Conservation (phyloP, 805 yeast species). For the Metschnikowia vanudenii region DNA sequence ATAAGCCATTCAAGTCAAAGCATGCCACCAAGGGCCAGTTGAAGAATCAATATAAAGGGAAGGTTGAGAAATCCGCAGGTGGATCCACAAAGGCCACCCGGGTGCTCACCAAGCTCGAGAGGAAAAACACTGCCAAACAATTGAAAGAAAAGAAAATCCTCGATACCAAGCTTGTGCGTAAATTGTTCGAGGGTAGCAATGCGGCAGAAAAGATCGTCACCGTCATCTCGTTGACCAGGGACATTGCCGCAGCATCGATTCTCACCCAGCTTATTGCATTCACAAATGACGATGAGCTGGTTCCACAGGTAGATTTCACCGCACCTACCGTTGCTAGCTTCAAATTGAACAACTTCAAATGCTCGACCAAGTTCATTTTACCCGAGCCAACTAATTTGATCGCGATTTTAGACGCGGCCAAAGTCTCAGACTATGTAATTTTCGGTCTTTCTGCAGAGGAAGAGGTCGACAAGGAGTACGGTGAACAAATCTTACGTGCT, state of each 20-base stretch:
- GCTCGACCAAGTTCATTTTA: constrained; percentile 68
- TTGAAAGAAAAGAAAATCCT: constrained; percentile 67
- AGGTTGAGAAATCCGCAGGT: constrained; percentile 65
- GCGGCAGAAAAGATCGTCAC: constrained; percentile 87
- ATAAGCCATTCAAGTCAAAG: constrained; percentile 87
- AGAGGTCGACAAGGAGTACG: constrained; percentile 76
- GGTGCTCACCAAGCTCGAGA: constrained; percentile 50
- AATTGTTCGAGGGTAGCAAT: constrained; percentile 71
- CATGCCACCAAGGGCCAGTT: constrained; percentile 88
- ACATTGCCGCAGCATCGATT: constrained; percentile 57
- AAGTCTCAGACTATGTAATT: constrained; percentile 83
- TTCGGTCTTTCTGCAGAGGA: constrained; percentile 85
- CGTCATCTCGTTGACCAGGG: constrained; percentile 73
- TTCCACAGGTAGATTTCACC: constrained; percentile 17
- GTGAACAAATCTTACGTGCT: constrained; percentile 88
- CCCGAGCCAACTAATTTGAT: constrained; percentile 69
- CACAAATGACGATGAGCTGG: constrained; percentile 24
- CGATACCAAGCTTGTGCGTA: constrained; percentile 56
- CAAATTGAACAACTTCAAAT: constrained; percentile 64
- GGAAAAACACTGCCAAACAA: constrained; percentile 80
- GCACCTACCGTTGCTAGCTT: constrained; percentile 53
- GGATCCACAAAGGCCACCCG: constrained; percentile 36
- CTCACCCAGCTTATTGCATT: constrained; percentile 49
- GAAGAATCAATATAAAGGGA: constrained; percentile 80
- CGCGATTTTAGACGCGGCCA: constrained; percentile 79